These are phyloP conservation scores for Anastatica hierochuntica DNA, from an alignment of 345 rosid genomes.

Conservation along the genomic window DNA sequence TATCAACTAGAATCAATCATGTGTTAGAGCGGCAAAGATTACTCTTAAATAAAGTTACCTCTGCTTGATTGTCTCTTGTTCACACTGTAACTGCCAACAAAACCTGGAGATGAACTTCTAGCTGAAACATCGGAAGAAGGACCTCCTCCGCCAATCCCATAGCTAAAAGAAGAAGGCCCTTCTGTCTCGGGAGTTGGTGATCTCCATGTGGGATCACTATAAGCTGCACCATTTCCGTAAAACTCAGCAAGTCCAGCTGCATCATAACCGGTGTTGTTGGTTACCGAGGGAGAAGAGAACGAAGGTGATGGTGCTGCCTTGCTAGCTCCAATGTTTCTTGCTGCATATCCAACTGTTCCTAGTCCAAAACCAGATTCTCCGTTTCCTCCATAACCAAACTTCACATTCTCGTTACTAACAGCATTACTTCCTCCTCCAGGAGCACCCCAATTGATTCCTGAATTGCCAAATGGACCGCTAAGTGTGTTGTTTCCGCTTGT, in stretches of 20 bases:
- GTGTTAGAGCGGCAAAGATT: slow-evolving; percentile 1
- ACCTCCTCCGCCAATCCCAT: slow-evolving; percentile 47
- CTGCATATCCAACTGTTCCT: slow-evolving; percentile 4
- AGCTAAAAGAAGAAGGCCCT: slow-evolving; percentile 55
- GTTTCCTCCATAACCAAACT: slow-evolving; percentile 25
- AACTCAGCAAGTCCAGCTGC: slow-evolving; percentile 50
- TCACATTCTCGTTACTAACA: slow-evolving; percentile 17
- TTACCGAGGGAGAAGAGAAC: slow-evolving; percentile 40
- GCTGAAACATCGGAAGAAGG: slow-evolving; percentile 58
- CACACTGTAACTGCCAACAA: slow-evolving; percentile 61
- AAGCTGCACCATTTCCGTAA: slow-evolving; percentile 53
- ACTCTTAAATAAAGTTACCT: slow-evolving; percentile 45
- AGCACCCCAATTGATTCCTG: slow-evolving; percentile 62
- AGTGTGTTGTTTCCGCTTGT: slow-evolving; percentile 32
- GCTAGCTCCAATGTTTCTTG: slow-evolving; percentile 11
- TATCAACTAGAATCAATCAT: slow-evolving; percentile 5
- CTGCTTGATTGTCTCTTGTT: slow-evolving; percentile 73
- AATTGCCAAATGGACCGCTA: slow-evolving; percentile 55
- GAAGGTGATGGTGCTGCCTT: slow-evolving; percentile 48
- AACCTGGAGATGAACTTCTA: slow-evolving; percentile 60
- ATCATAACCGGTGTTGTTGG: slow-evolving; percentile 39
- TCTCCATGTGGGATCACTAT: slow-evolving; percentile 77
- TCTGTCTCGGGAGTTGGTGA: slow-evolving; percentile 55
- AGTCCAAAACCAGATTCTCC: slow-evolving; percentile 26
- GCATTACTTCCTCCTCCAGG: slow-evolving; percentile 32